Conservation (phyloP, 345 rosid genomes). For the Syzygium grande region DNA sequence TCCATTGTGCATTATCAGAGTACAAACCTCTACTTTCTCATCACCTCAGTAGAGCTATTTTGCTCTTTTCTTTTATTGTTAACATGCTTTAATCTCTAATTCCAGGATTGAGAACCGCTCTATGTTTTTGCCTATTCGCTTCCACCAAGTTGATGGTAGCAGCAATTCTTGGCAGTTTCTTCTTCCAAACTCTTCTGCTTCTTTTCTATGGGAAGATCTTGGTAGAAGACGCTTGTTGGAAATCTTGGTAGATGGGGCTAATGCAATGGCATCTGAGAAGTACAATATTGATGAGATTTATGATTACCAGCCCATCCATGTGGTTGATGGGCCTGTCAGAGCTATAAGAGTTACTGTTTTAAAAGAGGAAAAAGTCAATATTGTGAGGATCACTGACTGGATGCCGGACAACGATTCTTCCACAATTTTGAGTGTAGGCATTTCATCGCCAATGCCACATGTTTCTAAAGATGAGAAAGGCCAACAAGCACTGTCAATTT, state of each 20-base stretch:
- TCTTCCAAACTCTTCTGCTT: conserved; percentile 81
- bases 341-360: conserved; percentile 73
- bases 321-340: conserved; percentile 44
- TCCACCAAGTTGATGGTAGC: conserved; percentile 72
- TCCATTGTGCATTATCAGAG: neutral
- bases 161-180: conserved; percentile 84
- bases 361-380: conserved; percentile 78
- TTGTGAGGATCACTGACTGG: conserved; percentile 81
- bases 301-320: conserved; percentile 61
- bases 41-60: neutral
- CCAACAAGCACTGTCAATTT: conserved; percentile 23
- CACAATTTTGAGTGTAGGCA: conserved; percentile 24
- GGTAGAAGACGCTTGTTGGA: conserved; percentile 68
- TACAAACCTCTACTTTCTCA: neutral
- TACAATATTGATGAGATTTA: conserved; percentile 77
- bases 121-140: conserved; percentile 70
- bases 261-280: conserved; percentile 44
- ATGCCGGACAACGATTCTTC: conserved; percentile 81
- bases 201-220: conserved; percentile 96
- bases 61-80: neutral
- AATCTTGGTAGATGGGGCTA: conserved; percentile 67
- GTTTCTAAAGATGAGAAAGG: conserved; percentile 35
- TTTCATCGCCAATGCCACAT: conserved; percentile 28
- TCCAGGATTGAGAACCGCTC: conserved; percentile 93
- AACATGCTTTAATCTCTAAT: neutral